Evolutionary conservation across 1,284 basidiomycete genomes (phyloP), one percentile per base, ranked within the genome.

Genomic region (Ganoderma lucidum): DNA sequence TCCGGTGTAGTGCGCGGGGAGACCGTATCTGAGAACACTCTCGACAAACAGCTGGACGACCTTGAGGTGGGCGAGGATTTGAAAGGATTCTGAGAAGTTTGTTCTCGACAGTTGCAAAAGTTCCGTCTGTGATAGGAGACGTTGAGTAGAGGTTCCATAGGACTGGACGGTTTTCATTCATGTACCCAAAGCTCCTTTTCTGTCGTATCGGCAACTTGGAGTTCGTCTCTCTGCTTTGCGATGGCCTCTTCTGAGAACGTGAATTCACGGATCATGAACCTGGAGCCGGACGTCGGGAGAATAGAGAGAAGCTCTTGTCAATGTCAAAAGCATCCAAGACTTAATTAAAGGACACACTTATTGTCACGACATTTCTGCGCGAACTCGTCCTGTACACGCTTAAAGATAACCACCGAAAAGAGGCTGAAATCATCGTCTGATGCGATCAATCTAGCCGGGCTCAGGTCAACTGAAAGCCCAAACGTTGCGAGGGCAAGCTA

Each of bases 51-150:
- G 85, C 35, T 96, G 90, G 30, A 98, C 81, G 66, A 98, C 88
- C 82, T 99, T 99, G 72, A 99, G 85, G 78, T 99, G 98, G 0
- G 97, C 93, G 23, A 99, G 87, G 42, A 97, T 88, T 81, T 99
- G 96, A 84, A 97, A 97, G 3, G 97, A 91, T 82, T 99, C 98
- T 6, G 96, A 97, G 80, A 99, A 99, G 83, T 98, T 98, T 70
- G 95, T 98, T 71, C 98, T 87, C 39, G 96, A 91, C 56, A 99
- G 82, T 72, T 95, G 90, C n/a, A 99, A 84, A 2, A 99, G 87
- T 78, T 99, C 98, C 28, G 96, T 96, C 96, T 98, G 76, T 48
- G 28, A 19, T 19, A 35, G 14, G 3, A 39, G 5, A 15, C n/a
- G 41, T 66, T 32, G n/a, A 58, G 53, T 19, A 44, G 55, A 51